Conservation (phyloP, 495 filamentous ascomycete genomes). For the Trichocladium uniseriatum region DNA sequence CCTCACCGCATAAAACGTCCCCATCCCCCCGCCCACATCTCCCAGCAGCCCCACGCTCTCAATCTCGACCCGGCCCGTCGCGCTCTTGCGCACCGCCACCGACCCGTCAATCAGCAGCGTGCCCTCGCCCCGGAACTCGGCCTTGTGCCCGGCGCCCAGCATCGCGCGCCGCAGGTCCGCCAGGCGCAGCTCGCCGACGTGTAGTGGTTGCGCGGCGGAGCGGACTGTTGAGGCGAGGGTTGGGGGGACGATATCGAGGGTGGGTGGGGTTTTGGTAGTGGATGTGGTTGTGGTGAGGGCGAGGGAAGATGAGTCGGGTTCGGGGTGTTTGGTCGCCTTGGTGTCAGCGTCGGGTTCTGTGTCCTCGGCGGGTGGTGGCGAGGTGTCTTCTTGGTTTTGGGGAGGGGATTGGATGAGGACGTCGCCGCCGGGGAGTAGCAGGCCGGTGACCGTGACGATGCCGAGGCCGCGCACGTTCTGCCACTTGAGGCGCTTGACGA, state of each 20-base stretch:
- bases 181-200: slow-evolving; percentile 86
- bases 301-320: slow-evolving; percentile 11
- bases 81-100: slow-evolving; percentile 82
- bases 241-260: slow-evolving; percentile 69
- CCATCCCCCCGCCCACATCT: slow-evolving; percentile 20
- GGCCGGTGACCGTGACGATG: slow-evolving; percentile 77
- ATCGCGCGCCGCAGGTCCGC: slow-evolving; percentile 81
- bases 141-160: slow-evolving; percentile 70
- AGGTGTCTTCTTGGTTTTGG: not conserved
- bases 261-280: slow-evolving; percentile 33
- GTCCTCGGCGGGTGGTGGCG: slow-evolving; percentile 34
- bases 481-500: slow-evolving; percentile 83
- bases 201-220: slow-evolving; percentile 75
- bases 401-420: slow-evolving; percentile 41
- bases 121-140: slow-evolving; percentile 90
- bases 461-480: slow-evolving; percentile 84
- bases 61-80: slow-evolving; percentile 78
- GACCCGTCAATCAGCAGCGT: slow-evolving; percentile 79
- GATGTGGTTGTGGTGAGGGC: not conserved
- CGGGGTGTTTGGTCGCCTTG: slow-evolving; percentile 22
- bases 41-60: slow-evolving; percentile 57
- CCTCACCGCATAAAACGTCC: slow-evolving; percentile 27
- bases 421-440: slow-evolving; percentile 36
- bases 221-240: slow-evolving; percentile 66
- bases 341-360: slow-evolving; percentile 21